Evolutionary conservation across 2,329 filamentous ascomycete genomes (phyloP), one percentile per base, ranked within the genome.

Genomic region (Calycina marina): DNA sequence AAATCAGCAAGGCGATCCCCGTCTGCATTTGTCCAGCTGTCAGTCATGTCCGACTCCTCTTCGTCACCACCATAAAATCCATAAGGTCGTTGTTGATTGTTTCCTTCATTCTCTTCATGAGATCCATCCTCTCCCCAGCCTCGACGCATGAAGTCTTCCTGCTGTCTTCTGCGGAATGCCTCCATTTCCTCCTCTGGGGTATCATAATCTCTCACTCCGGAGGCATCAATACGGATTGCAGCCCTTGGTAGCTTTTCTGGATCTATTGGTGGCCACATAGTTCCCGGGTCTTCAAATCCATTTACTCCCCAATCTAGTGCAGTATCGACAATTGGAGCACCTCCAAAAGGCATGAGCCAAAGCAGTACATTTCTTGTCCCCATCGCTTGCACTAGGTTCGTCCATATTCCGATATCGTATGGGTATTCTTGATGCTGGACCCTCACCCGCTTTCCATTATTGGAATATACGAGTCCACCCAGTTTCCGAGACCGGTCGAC

Each of bases 321-420:
- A 14, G 32, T 43, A 8, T 56, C 55, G 10, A 49, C 32, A 10
- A 24, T 33, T 4, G 67, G 71, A 12, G 55, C 60, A 18, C 62
- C 61, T 2, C 73, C 64, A 25, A 85, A 62, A 0, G 82, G 82
- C 43, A 71, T 68, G 35, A 83, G 57, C 82, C 82, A 90, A 5
- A 65, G 50, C 0, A 84, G 41, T 0, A 69, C 46, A 48, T 82
- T 84, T 5, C 50, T 42, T 0, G 70, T 75, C 4, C 80, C 79
- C 77, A 90, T 86, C 11, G 74, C 77, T 49, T 82, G 75, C 11
- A 67, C 64, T 50, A 88, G 63, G 52, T 92, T 92, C 20, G 59
- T 52, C 58, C 72, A 84, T 45, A 90, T 61, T 30, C 79, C 80
- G 27, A 88, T 57, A 47, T 92, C 82, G 55, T 85, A 90, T 0